These are phyloP conservation scores for Solanum aculeatissimum DNA, from an alignment of 305 asterid genomes.

Conservation along the genomic window DNA sequence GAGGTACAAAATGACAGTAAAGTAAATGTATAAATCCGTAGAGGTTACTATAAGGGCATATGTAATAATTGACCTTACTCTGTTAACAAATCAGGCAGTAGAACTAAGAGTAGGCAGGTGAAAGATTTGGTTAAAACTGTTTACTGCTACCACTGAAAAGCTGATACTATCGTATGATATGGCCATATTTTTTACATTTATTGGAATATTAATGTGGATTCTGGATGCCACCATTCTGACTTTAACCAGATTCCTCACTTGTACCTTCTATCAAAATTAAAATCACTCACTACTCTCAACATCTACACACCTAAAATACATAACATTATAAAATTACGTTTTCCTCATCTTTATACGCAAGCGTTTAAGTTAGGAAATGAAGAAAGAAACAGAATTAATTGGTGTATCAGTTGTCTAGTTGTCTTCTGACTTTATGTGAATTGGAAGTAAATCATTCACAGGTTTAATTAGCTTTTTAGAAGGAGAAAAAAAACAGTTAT, in stretches of 20 bases:
- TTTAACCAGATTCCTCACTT: not conserved
- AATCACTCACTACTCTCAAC: not conserved
- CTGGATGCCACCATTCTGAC: constrained; percentile 4
- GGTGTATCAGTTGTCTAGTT: not conserved
- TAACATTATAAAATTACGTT: not conserved
- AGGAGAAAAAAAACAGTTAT: not conserved
- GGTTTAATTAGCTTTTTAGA: not conserved
- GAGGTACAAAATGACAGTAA: not conserved
- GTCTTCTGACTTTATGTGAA: not conserved
- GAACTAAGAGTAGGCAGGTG: constrained; percentile 4
- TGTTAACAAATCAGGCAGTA: constrained; percentile 15
- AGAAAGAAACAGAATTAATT: not conserved
- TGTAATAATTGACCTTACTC: constrained; percentile 8
- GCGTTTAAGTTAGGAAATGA: not conserved
- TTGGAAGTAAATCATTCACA: not conserved
- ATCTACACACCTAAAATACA: not conserved
- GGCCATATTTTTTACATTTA: not conserved
- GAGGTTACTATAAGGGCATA: constrained; percentile 6
- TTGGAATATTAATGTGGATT: not conserved
- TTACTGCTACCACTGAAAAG: constrained; percentile 1
- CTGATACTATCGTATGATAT: not conserved
- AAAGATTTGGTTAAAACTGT: constrained; percentile 19
- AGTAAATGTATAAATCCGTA: constrained; percentile 19
- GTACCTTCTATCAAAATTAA: constrained; percentile 9
- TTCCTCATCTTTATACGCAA: not conserved